Evolutionary conservation across 2,329 filamentous ascomycete species (phyloP).

Genomic region (Fusarium sp.): DNA sequence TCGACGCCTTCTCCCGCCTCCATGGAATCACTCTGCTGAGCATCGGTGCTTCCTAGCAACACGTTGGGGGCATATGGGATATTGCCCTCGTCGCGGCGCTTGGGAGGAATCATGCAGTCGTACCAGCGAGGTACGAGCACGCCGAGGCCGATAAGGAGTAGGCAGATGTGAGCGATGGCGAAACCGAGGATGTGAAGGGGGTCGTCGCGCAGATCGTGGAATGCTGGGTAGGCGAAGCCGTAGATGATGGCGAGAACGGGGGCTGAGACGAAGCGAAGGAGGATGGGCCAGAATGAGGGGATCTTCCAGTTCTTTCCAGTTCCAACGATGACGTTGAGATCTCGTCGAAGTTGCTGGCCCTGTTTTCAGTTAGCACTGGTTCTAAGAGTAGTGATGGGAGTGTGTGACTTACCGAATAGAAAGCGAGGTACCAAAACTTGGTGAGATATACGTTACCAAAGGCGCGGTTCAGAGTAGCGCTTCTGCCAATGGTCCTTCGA

Average conservation of each 20-base stretch:
- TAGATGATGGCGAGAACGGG: slow-evolving; percentile 64
- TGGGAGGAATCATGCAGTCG: slow-evolving; percentile 62
- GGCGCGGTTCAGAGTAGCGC: slow-evolving; percentile 32
- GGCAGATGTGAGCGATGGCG: slow-evolving; percentile 58
- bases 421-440: slow-evolving; percentile 64
- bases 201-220: slow-evolving; percentile 60
- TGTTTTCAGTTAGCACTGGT: slow-evolving; percentile 40
- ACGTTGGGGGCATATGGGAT: slow-evolving; percentile 43
- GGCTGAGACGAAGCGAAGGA: slow-evolving; percentile 63
- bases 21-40: slow-evolving; percentile 26
- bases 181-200: slow-evolving; percentile 65
- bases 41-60: slow-evolving; percentile 28
- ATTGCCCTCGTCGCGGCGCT: slow-evolving; percentile 60
- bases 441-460: slow-evolving; percentile 55
- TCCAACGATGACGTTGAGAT: slow-evolving; percentile 66
- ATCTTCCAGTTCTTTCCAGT: slow-evolving; percentile 68
- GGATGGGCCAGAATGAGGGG: slow-evolving; percentile 61
- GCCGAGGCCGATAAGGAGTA: slow-evolving; percentile 60
- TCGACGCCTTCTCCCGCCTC: slow-evolving; percentile 23
- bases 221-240: slow-evolving; percentile 64
- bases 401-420: slow-evolving; percentile 64
- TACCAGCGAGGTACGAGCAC: slow-evolving; percentile 66
- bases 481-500: slow-evolving; percentile 48
- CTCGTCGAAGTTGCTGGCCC: slow-evolving; percentile 67
- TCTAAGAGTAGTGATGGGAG: accelerated